phyloP scores from a whole-genome alignment of 345 rosid genomes.

The Alliaria petiolata region DNA sequence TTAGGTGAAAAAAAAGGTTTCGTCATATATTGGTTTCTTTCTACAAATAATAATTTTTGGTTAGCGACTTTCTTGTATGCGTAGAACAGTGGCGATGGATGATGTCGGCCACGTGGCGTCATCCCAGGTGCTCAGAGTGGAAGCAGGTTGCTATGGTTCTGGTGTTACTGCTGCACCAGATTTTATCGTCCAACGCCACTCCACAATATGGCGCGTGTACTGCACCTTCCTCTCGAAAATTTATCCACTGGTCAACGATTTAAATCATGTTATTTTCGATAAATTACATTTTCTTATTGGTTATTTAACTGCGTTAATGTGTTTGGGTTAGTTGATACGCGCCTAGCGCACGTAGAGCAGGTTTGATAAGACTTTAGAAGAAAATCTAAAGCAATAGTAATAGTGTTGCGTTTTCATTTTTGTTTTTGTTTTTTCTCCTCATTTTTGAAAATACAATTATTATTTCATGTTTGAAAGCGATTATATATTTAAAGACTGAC shows the following conservation, averaged over 20 bases:
- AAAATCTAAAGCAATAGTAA: constrained; percentile 26
- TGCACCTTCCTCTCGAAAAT: neutral
- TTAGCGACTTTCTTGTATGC: neutral
- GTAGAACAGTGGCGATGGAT: neutral
- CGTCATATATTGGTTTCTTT: neutral
- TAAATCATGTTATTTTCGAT: no score
- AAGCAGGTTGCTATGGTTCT: constrained; percentile 24
- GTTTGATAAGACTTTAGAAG: neutral
- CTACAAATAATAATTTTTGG: neutral
- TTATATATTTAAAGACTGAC: constrained; percentile 11
- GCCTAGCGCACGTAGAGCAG: neutral
- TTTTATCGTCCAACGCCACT: constrained; percentile 3
- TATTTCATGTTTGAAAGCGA: neutral
- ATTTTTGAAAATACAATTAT: neutral
- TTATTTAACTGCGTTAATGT: neutral
- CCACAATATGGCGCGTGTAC: neutral
- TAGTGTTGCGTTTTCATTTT: constrained; percentile 14
- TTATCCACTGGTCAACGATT: constrained; percentile 2
- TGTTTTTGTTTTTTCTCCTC: neutral
- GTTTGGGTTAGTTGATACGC: neutral
- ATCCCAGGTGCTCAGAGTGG: constrained; percentile 30
- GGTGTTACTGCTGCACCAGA: constrained; percentile 15
- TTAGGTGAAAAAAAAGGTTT: neutral
- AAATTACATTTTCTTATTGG: neutral
- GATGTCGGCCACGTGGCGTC: constrained; percentile 12